A percentile compares a stretch with the other conserved stretches of the same genome.
These are phyloP conservation scores for Cyclocybe cylindracea DNA, from an alignment of 768 basidiomycete species.

Conservation along the genomic window DNA sequence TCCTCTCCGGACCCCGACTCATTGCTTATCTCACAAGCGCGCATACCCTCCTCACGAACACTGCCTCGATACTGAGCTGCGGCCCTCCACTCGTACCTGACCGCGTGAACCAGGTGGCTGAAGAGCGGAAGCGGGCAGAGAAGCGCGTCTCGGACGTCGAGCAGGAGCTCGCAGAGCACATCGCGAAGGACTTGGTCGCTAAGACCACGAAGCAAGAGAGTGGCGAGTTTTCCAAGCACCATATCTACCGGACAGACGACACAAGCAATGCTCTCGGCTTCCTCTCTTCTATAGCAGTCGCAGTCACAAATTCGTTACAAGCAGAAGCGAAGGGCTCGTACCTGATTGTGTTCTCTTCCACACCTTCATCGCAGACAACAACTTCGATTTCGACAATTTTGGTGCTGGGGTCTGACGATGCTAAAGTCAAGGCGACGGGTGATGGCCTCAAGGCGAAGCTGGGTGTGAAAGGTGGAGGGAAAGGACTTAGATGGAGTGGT, in stretches of 20 bases:
- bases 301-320: conserved; percentile 34
- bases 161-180: conserved; percentile 53
- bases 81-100: conserved; percentile 67
- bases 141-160: conserved; percentile 74
- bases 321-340: conserved; percentile 29
- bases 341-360: conserved; percentile 60
- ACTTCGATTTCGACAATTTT: conserved; percentile 57
- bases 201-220: conserved; percentile 20
- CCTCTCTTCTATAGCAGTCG: conserved; percentile 55
- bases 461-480: conserved; percentile 76
- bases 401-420: conserved; percentile 60
- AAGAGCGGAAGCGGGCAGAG: conserved; percentile 64
- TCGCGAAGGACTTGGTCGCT: conserved; percentile 41
- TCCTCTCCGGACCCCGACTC: conserved; percentile 80
- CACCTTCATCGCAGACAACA: conserved; percentile 55
- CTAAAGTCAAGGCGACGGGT: conserved; percentile 58
- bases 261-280: conserved; percentile 57
- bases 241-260: conserved; percentile 65
- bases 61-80: conserved; percentile 67
- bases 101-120: conserved; percentile 65
- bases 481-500: conserved; percentile 76
- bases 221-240: conserved; percentile 39
- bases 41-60: conserved; percentile 53
- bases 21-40: conserved; percentile 60
- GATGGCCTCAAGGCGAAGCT: conserved; percentile 58